Evolutionary conservation across 495 filamentous ascomycete species (phyloP), one percentile per base, ranked within the genome.

Genomic region (Chaetomium cochliodes): DNA sequence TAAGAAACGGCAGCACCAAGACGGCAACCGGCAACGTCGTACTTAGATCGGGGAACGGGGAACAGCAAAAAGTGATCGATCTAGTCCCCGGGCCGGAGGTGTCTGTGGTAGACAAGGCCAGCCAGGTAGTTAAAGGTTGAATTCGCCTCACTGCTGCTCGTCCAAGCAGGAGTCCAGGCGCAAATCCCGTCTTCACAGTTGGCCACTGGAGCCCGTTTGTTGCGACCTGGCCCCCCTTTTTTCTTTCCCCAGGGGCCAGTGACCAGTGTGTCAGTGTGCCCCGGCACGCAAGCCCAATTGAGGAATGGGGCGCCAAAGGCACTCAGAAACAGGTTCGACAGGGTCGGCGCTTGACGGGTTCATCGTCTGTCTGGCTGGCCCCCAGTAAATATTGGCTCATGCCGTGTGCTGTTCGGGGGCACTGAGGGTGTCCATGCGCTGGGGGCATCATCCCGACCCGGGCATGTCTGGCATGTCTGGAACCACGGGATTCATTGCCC

Each of bases 111-210:
- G 47, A 60, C 0, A n/a, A 16, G 5, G 1, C 7, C n/a, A n/a
- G n/a, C n/a, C n/a, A n/a, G n/a, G n/a, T n/a, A 12, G 2, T 1
- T 7, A 13, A 20, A 46, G 25, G 8, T 12, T 15, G 28, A 51
- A 53, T 39, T 41, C 61, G 61, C 61, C 61, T 63, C 41, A 39
- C 61, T 50, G 61, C 33, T 30, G 28, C 28, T 30, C 2, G 28
- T 30, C 28, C 28, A 12, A 37, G 33, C 33, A 37, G 18, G 1
- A 30, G n/a, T 39, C 26, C 28, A 4, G 39, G n/a, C 49, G 8
- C 18, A 26, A 56, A 37, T 23, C 52, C 50, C 2, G 50, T 42
- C 33, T 41, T 62, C 59, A 60, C 59, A 60, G 23, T n/a, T 54
- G 49, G 47, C 50, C 59, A 54, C 58, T 23, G 49, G 11, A 20